A percentile compares a stretch with the other conserved stretches of the same genome.
phyloP scores from a whole-genome alignment of 225 moss, liverwort and hornwort species.

The Climacium dendroides region DNA sequence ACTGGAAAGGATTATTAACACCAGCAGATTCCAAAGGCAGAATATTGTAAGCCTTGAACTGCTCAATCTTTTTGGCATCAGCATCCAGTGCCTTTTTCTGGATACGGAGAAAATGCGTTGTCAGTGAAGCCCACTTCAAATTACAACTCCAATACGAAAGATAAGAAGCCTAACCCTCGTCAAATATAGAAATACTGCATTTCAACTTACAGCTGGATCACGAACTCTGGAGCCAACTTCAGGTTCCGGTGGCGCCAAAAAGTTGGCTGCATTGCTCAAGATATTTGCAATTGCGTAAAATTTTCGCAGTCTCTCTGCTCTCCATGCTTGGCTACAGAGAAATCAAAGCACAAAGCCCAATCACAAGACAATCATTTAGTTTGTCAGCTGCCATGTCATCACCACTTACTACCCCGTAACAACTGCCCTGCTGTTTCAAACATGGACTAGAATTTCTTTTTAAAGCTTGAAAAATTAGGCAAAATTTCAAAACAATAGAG shows the following conservation, averaged over 20 bases:
- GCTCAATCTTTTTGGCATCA: slow-evolving; percentile 65
- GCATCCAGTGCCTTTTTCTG: slow-evolving; percentile 59
- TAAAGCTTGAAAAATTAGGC: background rate
- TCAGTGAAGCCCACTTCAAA: background rate
- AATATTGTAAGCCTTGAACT: slow-evolving; percentile 82
- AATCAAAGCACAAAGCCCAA: background rate
- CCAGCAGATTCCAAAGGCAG: slow-evolving; percentile 74
- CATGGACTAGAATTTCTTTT: background rate
- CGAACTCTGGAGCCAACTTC: background rate
- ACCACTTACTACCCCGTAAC: background rate
- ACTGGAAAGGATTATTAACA: slow-evolving; percentile 50
- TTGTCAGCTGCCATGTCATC: background rate
- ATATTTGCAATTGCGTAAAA: slow-evolving; percentile 28
- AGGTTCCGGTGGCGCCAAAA: slow-evolving; percentile 10
- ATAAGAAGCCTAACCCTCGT: background rate
- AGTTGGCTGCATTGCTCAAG: slow-evolving; percentile 8
- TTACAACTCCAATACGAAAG: background rate
- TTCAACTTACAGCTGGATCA: slow-evolving; percentile 20
- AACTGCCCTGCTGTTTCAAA: background rate
- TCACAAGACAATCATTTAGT: background rate
- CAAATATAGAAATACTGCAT: background rate
- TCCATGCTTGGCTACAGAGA: slow-evolving; percentile 27
- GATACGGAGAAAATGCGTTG: background rate
- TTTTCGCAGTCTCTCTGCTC: slow-evolving; percentile 23
- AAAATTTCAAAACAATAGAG: background rate